Evolutionary conservation across 345 rosid species (phyloP).

Genomic region (Euclidium syriacum): DNA sequence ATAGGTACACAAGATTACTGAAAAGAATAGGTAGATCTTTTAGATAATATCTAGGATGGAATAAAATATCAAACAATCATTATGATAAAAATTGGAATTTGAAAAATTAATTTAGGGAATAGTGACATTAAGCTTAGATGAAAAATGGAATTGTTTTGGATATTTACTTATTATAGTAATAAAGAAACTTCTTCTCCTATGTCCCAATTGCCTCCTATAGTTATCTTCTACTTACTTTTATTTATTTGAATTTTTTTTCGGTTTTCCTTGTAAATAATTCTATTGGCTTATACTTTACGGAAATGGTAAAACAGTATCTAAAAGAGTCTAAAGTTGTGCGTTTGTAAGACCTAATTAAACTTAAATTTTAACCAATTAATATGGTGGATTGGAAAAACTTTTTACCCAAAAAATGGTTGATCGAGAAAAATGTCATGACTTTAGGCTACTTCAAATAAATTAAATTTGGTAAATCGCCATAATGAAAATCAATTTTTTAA

Average conservation of each 20-base stretch:
- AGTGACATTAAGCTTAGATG: constrained; percentile 26
- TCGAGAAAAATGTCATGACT: not conserved
- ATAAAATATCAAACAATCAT: constrained; percentile 18
- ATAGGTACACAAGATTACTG: not conserved
- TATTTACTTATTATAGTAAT: constrained; percentile 24
- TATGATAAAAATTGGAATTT: constrained; percentile 3
- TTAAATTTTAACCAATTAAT: not conserved
- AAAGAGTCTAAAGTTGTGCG: not conserved
- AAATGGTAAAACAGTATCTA: not conserved
- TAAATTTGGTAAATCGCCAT: no score
- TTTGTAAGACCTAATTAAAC: not conserved
- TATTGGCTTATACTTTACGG: constrained; percentile 8
- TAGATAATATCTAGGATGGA: not conserved
- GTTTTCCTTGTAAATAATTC: not conserved
- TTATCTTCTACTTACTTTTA: constrained; percentile 15
- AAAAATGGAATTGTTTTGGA: constrained; percentile 29
- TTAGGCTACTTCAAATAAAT: not conserved
- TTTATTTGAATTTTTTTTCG: no score
- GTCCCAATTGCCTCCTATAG: constrained; percentile 22
- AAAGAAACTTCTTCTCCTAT: constrained; percentile 26
- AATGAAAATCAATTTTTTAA: no score
- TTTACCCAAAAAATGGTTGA: no score
- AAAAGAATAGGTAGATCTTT: not conserved
- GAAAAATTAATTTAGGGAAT: constrained; percentile 21
- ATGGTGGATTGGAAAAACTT: not conserved